Evolutionary conservation across 768 basidiomycete species (phyloP).

Genomic region (Lepiota venenata): DNA sequence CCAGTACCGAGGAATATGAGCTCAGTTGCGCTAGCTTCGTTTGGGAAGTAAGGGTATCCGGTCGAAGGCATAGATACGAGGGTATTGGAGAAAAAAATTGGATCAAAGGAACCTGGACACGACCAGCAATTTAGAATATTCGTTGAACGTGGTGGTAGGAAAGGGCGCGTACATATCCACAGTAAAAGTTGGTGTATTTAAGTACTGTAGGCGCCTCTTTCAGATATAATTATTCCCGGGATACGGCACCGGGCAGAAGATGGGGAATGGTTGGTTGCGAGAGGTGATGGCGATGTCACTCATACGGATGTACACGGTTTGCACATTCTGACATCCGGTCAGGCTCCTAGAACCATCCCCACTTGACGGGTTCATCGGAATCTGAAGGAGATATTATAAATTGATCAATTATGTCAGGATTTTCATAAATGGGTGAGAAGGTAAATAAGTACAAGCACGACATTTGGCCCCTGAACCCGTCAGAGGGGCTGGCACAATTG

Average conservation of each 20-base stretch:
- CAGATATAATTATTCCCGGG: neutral
- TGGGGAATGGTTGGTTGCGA: slow-evolving; percentile 1
- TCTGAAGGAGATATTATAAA: too few relatives aligned
- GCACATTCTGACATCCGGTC: neutral
- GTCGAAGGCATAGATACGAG: neutral
- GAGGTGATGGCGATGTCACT: neutral
- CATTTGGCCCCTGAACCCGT: too few relatives aligned
- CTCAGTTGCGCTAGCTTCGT: slow-evolving; percentile 32
- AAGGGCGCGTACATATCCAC: neutral
- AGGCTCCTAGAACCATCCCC: too few relatives aligned
- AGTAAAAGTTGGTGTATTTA: neutral
- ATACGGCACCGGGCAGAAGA: neutral
- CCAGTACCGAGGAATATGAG: slow-evolving; percentile 85
- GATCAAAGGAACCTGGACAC: neutral
- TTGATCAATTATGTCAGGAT: too few relatives aligned
- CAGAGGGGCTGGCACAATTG: too few relatives aligned
- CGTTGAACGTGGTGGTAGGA: neutral
- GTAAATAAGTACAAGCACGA: too few relatives aligned
- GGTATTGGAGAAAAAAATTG: neutral
- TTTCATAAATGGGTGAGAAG: too few relatives aligned
- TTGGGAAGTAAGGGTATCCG: neutral
- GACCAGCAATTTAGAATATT: neutral
- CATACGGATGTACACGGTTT: neutral
- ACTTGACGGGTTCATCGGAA: neutral
- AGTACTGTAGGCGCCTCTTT: neutral